Evolutionary conservation across 2,329 filamentous ascomycete genomes (phyloP).

Genomic region (Cercospora sesami): DNA sequence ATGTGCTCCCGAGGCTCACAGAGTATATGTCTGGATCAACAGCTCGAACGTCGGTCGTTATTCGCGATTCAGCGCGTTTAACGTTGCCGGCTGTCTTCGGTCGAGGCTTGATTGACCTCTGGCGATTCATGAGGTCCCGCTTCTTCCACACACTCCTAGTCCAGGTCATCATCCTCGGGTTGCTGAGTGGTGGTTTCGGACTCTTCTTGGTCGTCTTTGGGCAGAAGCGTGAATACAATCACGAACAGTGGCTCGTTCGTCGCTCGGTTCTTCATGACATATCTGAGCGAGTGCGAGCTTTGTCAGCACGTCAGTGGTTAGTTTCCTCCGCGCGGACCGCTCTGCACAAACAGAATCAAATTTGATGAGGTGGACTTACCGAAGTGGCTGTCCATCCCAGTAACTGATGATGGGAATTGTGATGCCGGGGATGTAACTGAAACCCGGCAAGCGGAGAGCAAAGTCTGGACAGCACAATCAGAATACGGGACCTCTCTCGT

Average conservation of each 20-base stretch:
- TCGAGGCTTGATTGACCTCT: neutral
- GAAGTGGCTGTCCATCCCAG: conserved; percentile 75
- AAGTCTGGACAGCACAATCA: conserved; percentile 53
- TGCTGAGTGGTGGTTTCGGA: neutral
- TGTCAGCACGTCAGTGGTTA: conserved; percentile 34
- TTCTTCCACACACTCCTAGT: neutral
- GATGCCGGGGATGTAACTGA: conserved; percentile 58
- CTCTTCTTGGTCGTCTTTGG: conserved; percentile 52
- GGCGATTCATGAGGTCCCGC: neutral
- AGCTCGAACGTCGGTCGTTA: neutral
- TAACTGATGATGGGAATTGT: conserved; percentile 72
- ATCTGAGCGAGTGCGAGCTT: conserved; percentile 83
- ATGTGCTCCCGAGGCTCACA: neutral
- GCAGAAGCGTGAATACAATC: conserved; percentile 74
- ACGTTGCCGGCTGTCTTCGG: neutral
- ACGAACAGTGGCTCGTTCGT: conserved; percentile 78
- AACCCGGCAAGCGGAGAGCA: conserved; percentile 67
- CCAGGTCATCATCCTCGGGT: neutral
- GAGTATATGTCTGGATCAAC: neutral
- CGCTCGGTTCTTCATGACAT: conserved; percentile 79
- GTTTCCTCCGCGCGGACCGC: conserved; percentile 7
- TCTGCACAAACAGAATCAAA: conserved; percentile 7
- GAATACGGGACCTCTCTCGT: neutral
- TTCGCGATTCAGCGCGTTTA: neutral
- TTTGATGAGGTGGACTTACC: conserved; percentile 56